Evolutionary conservation across 371 early-diverging fungal genomes (phyloP).

Genomic region (Lichtheimia ramosa): DNA sequence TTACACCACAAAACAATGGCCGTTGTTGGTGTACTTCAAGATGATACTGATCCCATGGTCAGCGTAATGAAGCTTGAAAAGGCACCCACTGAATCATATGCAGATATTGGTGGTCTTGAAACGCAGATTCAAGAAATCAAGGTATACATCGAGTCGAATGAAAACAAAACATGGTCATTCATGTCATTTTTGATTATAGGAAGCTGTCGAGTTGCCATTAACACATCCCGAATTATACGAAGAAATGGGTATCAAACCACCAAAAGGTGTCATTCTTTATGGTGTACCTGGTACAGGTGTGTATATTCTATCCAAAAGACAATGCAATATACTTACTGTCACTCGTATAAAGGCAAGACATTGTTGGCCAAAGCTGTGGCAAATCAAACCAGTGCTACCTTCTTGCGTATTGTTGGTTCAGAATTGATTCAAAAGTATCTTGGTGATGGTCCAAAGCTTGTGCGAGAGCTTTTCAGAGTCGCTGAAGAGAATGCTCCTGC

Average conservation of each 20-base stretch:
- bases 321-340: neutral
- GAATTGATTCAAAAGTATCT: constrained; percentile 99
- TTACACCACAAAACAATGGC: constrained; percentile 96
- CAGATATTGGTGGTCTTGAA: constrained; percentile 99
- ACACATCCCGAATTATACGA: constrained; percentile 99
- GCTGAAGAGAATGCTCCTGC: constrained; percentile 99
- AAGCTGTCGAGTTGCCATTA: constrained; percentile 99
- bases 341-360: constrained; percentile 76
- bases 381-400: constrained; percentile 99
- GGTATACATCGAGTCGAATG: constrained; percentile 15
- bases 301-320: neutral
- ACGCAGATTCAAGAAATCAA: constrained; percentile 99
- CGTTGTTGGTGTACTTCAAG: constrained; percentile 96
- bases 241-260: constrained; percentile 99
- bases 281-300: constrained; percentile 98
- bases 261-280: constrained; percentile 99
- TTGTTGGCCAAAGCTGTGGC: constrained; percentile 99
- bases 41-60: constrained; percentile 99
- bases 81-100: constrained; percentile 99
- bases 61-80: constrained; percentile 99
- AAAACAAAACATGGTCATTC: neutral
- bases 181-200: constrained; percentile 37
- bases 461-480: constrained; percentile 98
- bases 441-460: constrained; percentile 99
- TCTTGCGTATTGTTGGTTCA: constrained; percentile 99